Evolutionary conservation across 2,329 filamentous ascomycete genomes (phyloP).

Genomic region (Neocucurbitaria cava): DNA sequence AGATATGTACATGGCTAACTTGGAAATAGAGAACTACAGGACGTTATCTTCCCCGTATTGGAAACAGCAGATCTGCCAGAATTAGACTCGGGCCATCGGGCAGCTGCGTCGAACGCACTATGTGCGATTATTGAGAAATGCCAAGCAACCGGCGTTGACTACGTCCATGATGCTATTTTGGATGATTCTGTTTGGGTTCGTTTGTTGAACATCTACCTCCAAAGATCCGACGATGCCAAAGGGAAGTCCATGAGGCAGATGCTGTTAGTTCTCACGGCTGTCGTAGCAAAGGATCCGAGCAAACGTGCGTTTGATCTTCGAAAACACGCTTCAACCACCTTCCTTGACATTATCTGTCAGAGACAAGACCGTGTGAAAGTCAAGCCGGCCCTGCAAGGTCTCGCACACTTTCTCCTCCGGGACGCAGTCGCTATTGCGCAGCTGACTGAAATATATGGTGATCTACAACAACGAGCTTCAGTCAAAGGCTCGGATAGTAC

Average conservation of each 20-base stretch:
- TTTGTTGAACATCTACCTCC: slow-evolving; percentile 51
- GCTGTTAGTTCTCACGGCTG: slow-evolving; percentile 49
- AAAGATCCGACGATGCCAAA: slow-evolving; percentile 52
- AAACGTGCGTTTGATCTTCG: slow-evolving; percentile 32
- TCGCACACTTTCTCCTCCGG: slow-evolving; percentile 72
- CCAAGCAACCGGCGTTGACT: slow-evolving; percentile 35
- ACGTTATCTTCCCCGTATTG: slow-evolving; percentile 36
- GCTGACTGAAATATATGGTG: slow-evolving; percentile 50
- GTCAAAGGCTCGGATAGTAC: not conserved
- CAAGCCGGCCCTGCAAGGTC: slow-evolving; percentile 72
- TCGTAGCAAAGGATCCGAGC: slow-evolving; percentile 40
- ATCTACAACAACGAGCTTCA: slow-evolving; percentile 13
- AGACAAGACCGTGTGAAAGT: slow-evolving; percentile 68
- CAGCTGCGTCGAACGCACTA: slow-evolving; percentile 56
- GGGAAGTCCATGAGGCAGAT: slow-evolving; percentile 57
- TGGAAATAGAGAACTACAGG: slow-evolving; percentile 35
- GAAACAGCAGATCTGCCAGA: slow-evolving; percentile 44
- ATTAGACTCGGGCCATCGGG: slow-evolving; percentile 48
- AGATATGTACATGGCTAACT: slow-evolving; percentile 22
- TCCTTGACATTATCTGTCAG: slow-evolving; percentile 66
- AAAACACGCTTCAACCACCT: slow-evolving; percentile 43
- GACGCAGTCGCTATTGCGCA: slow-evolving; percentile 55
- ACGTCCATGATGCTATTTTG: slow-evolving; percentile 42
- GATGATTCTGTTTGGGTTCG: slow-evolving; percentile 48
- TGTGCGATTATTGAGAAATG: slow-evolving; percentile 54